Conservation (phyloP, 202 grass and related monocot genomes). For the Setaria italica region DNA sequence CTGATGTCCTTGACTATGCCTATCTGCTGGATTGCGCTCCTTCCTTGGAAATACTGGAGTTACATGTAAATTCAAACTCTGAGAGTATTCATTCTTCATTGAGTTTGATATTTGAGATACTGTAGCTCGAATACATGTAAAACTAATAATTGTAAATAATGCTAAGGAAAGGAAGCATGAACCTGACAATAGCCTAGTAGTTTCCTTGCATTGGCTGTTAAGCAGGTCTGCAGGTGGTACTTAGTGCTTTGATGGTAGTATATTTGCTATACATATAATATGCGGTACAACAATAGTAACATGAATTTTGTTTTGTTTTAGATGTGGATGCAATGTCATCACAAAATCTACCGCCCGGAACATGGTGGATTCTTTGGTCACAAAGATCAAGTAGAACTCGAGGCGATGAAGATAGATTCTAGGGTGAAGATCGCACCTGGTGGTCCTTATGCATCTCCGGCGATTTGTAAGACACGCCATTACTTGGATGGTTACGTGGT, state of each 20-base stretch:
- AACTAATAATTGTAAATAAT: neutral
- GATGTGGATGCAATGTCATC: slow-evolving; percentile 13
- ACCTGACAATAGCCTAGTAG: neutral
- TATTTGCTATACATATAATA: no score
- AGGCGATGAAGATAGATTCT: slow-evolving; percentile 20
- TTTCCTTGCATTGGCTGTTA: neutral
- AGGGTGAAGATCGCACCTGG: neutral
- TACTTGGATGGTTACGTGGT: neutral
- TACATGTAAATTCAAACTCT: slow-evolving; percentile 23
- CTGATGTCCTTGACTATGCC: slow-evolving; percentile 2
- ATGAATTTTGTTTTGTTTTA: neutral
- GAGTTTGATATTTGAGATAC: neutral
- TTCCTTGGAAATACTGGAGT: slow-evolving; percentile 8
- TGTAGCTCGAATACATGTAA: neutral
- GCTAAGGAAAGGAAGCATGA: neutral
- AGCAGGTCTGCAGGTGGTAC: neutral
- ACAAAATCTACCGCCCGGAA: neutral
- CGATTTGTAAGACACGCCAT: neutral
- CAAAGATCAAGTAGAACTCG: slow-evolving; percentile 19
- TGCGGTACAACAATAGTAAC: neutral
- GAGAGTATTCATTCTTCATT: neutral
- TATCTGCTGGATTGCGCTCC: slow-evolving; percentile 23
- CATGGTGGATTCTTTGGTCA: slow-evolving; percentile 18
- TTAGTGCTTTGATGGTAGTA: no score
- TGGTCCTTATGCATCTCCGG: no score